phyloP scores from a whole-genome alignment of 805 yeast species.

The Torulaspora delbrueckii region DNA sequence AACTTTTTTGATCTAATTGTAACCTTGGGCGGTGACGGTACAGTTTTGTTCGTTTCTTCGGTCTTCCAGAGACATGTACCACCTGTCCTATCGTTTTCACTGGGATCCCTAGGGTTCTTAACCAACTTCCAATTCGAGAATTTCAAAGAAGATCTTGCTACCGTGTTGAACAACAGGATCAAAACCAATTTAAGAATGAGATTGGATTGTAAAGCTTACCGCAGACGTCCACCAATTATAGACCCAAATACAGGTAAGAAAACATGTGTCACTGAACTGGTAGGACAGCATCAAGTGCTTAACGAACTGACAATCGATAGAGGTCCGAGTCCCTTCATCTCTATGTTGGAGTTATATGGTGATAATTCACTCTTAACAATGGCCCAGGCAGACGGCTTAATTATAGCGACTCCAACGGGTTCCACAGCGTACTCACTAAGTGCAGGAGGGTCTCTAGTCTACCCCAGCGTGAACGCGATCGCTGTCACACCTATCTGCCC shows the following conservation, averaged over 20 bases:
- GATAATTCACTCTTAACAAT: conserved; percentile 80
- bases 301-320: conserved; percentile 89
- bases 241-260: conserved; percentile 44
- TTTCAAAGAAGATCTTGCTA: conserved; percentile 53
- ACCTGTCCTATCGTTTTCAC: conserved; percentile 80
- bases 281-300: conserved; percentile 67
- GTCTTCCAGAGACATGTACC: conserved; percentile 83
- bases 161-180: conserved; percentile 65
- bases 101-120: conserved; percentile 90
- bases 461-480: conserved; percentile 89
- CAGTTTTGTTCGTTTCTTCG: conserved; percentile 83
- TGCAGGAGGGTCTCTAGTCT: conserved; percentile 93
- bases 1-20: conserved; percentile 67
- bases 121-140: conserved; percentile 80
- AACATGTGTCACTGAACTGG: conserved; percentile 31
- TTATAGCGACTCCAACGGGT: conserved; percentile 92
- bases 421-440: conserved; percentile 93
- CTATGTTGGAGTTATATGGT: conserved; percentile 84
- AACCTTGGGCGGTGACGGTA: conserved; percentile 96
- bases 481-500: conserved; percentile 96
- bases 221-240: conserved; percentile 33
- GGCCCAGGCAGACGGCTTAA: conserved; percentile 91
- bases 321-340: conserved; percentile 90
- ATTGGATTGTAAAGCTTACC: conserved; percentile 70
- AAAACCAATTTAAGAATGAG: conserved; percentile 80